These are phyloP conservation scores for Dothidotthia symphoricarpi DNA, from an alignment of 2,329 filamentous ascomycete genomes.

Conservation along the genomic window DNA sequence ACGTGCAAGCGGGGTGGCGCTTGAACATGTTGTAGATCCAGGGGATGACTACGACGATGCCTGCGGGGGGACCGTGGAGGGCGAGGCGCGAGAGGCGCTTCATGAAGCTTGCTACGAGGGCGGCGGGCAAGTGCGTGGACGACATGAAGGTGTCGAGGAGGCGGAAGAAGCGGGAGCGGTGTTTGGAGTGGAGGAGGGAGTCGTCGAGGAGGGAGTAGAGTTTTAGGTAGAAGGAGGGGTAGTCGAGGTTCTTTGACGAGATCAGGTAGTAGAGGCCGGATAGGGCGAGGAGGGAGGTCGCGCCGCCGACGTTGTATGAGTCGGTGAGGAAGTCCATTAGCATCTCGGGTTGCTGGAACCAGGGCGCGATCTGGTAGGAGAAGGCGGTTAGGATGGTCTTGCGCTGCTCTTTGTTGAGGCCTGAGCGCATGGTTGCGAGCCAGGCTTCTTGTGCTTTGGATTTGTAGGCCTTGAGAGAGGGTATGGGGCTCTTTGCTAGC, in stretches of 20 bases:
- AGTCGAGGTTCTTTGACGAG: slow-evolving; percentile 89
- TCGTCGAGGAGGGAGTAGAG: slow-evolving; percentile 89
- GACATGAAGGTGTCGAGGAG: slow-evolving; percentile 85
- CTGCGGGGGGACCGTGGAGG: slow-evolving; percentile 84
- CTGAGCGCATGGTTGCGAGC: slow-evolving; percentile 70
- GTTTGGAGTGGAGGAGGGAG: slow-evolving; percentile 85
- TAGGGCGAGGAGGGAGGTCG: slow-evolving; percentile 81
- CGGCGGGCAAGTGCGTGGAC: slow-evolving; percentile 88
- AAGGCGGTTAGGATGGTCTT: slow-evolving; percentile 76
- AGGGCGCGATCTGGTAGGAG: slow-evolving; percentile 76
- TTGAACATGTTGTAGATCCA: slow-evolving; percentile 96
- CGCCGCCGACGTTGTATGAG: slow-evolving; percentile 83
- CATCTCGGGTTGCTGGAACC: slow-evolving; percentile 84
- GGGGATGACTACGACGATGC: slow-evolving; percentile 83
- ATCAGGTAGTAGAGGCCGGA: slow-evolving; percentile 96
- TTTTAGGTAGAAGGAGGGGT: slow-evolving; percentile 89
- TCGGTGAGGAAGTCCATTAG: slow-evolving; percentile 97
- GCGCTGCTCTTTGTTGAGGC: slow-evolving; percentile 68
- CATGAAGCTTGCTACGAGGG: slow-evolving; percentile 90
- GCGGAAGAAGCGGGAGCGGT: slow-evolving; percentile 90
- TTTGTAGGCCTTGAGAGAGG: slow-evolving; percentile 69
- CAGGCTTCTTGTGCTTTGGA: slow-evolving; percentile 82
- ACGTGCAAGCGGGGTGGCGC: slow-evolving; percentile 84
- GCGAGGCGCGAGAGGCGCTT: slow-evolving; percentile 84
- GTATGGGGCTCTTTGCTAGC: slow-evolving; percentile 61